A percentile compares a stretch with the other conserved stretches of the same genome.
phyloP scores from a whole-genome alignment of 192 early-diverging fungal species.

The Umbelopsis ramanniana region DNA sequence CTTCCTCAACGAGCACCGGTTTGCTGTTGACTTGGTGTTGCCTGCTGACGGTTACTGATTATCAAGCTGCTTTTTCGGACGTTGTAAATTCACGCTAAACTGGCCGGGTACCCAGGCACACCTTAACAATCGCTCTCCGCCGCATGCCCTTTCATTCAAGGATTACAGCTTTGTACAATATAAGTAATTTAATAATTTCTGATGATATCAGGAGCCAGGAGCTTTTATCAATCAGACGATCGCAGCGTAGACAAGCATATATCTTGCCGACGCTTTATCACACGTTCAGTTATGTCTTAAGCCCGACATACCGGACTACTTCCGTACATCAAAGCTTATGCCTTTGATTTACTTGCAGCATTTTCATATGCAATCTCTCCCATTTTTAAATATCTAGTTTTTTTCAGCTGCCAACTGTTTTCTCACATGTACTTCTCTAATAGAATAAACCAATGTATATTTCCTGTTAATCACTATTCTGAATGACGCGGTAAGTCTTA shows the following conservation, averaged over 20 bases:
- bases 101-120: neutral
- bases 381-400: too few relatives aligned
- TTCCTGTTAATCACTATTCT: too few relatives aligned
- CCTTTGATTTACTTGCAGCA: too few relatives aligned
- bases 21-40: constrained; percentile 25
- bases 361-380: too few relatives aligned
- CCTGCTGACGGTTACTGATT: neutral
- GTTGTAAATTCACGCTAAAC: neutral
- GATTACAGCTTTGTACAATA: neutral
- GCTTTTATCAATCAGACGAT: neutral
- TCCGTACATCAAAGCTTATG: too few relatives aligned
- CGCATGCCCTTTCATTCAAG: neutral
- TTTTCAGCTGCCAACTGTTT: too few relatives aligned
- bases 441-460: too few relatives aligned
- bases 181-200: neutral
- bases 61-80: neutral
- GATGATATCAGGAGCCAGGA: neutral
- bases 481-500: too few relatives aligned
- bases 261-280: too few relatives aligned
- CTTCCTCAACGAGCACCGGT: constrained; percentile 35
- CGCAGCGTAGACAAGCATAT: neutral
- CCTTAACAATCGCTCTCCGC: neutral
- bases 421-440: too few relatives aligned
- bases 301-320: too few relatives aligned
- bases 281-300: too few relatives aligned